Base-by-base conservation (phyloP, 208 protist genomes). In the Leishmania major region DNA sequence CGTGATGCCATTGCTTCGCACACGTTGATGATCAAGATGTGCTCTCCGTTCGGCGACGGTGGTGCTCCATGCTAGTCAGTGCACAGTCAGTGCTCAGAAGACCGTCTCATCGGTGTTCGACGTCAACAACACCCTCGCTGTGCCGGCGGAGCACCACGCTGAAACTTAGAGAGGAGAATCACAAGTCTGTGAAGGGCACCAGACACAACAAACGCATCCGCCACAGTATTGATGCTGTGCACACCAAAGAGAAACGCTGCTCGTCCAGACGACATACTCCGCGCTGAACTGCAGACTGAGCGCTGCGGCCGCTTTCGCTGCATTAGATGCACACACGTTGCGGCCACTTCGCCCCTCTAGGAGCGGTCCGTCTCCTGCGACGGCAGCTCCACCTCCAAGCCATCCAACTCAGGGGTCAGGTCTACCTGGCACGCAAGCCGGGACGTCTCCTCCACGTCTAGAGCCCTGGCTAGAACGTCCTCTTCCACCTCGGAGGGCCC, bases 401-500 rank as follows among this genome's bases (percentile, higher is more conserved):
- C 84, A 45, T 88, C 80, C 40, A 93, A 35, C 28, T 91, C 90
- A 11, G 79, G 49, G 0, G 89, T 87, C 19, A 95, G 62, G 3
- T 70, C 28, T 35, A 94, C 81, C 82, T 94, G 87, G 76, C 92
- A 95, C 11, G 79, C 57, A 1, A 95, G 87, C 10, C 90, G 77
- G 0, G 90, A 94, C 31, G 40, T 90, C 2, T 84, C 79, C 47
- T 59, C 10, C 71, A 86, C 59, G 15, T 89, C 84, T 4, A 81
- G 75, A 3, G 84, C 89, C 73, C 85, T 72, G 78, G 92, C 91
- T 3, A 96, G 78, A 53, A 94, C 72, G 51, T 96, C 93, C 66
- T 85, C 66, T 57, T 96, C 93, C 10, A 93, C 90, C 71, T 99
- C 98, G 13, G 80, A 87, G 37, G 59, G 66, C 43, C 60, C 78